Evolutionary conservation across 1,139 yeast genomes (phyloP).

Genomic region (Kodamaea plutei): DNA sequence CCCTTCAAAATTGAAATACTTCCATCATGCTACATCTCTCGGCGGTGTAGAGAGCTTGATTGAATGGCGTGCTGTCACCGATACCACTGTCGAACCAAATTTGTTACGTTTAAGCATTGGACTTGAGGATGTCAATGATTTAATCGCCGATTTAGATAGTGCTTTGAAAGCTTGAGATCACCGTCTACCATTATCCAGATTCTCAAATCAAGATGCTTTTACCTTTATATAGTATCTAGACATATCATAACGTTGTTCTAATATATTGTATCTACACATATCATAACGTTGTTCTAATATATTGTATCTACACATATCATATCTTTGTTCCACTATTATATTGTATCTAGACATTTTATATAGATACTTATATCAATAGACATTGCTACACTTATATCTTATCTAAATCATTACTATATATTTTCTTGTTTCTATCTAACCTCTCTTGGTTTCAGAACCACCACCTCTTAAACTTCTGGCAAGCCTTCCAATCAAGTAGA

Average conservation of each 20-base stretch:
- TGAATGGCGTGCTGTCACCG: constrained; percentile 87
- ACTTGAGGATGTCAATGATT: constrained; percentile 67
- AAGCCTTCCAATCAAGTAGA: constrained; percentile 48
- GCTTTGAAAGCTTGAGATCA: too few relatives aligned
- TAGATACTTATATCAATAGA: too few relatives aligned
- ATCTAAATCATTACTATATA: neutral
- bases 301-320: too few relatives aligned
- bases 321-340: too few relatives aligned
- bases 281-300: too few relatives aligned
- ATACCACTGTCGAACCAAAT: constrained; percentile 48
- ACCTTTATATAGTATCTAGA: too few relatives aligned
- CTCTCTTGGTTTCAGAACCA: constrained; percentile 6
- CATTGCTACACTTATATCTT: too few relatives aligned
- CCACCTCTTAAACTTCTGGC: constrained; percentile 13
- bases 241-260: too few relatives aligned
- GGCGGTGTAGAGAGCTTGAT: constrained; percentile 93
- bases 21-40: constrained; percentile 86
- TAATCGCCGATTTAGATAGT: constrained; percentile 54
- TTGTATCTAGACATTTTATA: too few relatives aligned
- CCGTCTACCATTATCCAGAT: too few relatives aligned
- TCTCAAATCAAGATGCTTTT: too few relatives aligned
- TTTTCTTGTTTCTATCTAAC: neutral
- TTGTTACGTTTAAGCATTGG: constrained; percentile 77
- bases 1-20: constrained; percentile 64
- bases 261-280: too few relatives aligned